phyloP scores from a whole-genome alignment of 257 asterid species.

The Przewalskia tangutica region DNA sequence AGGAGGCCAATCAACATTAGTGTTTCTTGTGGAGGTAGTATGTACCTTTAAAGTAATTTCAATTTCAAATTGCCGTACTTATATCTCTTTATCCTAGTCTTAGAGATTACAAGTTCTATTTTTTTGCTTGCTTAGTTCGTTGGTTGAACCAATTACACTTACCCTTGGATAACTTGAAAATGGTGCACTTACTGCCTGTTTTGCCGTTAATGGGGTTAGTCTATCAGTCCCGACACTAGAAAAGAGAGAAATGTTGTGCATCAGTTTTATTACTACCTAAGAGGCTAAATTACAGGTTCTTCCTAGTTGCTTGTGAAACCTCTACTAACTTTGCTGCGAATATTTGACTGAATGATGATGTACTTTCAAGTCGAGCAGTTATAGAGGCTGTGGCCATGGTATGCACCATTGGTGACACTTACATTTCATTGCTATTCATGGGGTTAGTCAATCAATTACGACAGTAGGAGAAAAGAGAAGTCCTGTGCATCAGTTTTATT shows the following conservation, averaged over 20 bases:
- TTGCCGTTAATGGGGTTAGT: not conserved
- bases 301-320: not conserved
- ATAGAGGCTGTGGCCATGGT: constrained; percentile 40
- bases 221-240: not conserved
- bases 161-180: not conserved
- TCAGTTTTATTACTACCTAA: not conserved
- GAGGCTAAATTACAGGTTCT: not conserved
- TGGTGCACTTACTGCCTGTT: not conserved
- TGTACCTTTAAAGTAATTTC: constrained; percentile 8
- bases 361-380: constrained; percentile 19
- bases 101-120: not conserved
- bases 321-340: not conserved
- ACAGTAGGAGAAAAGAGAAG: not conserved
- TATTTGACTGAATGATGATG: not conserved
- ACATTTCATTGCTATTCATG: too few relatives aligned
- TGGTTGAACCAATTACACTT: not conserved
- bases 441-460: not conserved
- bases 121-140: not conserved
- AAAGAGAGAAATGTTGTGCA: not conserved
- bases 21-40: constrained; percentile 59
- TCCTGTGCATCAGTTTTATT: not conserved
- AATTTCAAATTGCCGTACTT: not conserved
- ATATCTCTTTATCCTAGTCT: not conserved
- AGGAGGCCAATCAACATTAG: constrained; percentile 37
- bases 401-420: not conserved